Evolutionary conservation across 2,329 filamentous ascomycete species (phyloP).

Genomic region (Colletotrichum coccodes): DNA sequence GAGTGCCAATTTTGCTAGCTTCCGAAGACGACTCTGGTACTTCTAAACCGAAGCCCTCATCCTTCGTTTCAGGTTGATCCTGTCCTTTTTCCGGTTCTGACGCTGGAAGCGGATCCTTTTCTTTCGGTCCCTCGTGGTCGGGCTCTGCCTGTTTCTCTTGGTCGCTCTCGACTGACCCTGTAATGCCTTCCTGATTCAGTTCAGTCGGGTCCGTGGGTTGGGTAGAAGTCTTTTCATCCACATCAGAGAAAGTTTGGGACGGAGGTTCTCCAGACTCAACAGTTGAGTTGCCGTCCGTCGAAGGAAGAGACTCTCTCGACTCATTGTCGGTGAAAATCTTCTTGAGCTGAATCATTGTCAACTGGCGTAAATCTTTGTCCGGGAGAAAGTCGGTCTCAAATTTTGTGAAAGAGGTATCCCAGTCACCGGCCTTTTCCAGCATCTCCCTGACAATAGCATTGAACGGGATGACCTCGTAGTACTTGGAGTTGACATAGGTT

Average conservation of each 20-base stretch:
- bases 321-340: constrained; percentile 95
- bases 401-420: constrained; percentile 89
- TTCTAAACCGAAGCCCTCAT: constrained; percentile 17
- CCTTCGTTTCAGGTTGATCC: constrained; percentile 2
- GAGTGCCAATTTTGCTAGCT: constrained; percentile 42
- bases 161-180: constrained; percentile 37
- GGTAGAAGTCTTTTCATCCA: constrained; percentile 56
- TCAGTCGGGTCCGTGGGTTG: constrained; percentile 53
- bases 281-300: constrained; percentile 74
- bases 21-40: constrained; percentile 38
- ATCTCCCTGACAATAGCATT: constrained; percentile 90
- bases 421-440: constrained; percentile 91
- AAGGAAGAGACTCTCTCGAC: constrained; percentile 78
- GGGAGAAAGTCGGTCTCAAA: constrained; percentile 96
- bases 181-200: constrained; percentile 43
- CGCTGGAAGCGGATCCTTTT: background rate
- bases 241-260: constrained; percentile 56
- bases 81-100: constrained; percentile 3
- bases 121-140: background rate
- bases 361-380: constrained; percentile 92
- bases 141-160: background rate
- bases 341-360: constrained; percentile 91
- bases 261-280: constrained; percentile 60
- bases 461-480: constrained; percentile 95
- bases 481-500: constrained; percentile 92